phyloP scores from a whole-genome alignment of 1,284 basidiomycete genomes.

The Calocybe gambosa region DNA sequence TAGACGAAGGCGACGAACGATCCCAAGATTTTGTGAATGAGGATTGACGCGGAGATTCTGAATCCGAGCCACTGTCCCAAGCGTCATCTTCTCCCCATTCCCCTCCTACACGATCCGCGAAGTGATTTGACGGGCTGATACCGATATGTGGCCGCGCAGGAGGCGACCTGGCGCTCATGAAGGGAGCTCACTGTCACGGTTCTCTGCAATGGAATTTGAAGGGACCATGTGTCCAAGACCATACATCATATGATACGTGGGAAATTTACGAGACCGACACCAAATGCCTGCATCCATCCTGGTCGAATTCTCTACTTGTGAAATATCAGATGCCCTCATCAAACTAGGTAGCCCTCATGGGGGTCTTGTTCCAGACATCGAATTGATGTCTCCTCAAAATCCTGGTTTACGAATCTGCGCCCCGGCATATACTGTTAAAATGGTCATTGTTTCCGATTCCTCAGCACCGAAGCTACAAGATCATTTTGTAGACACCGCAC shows the following conservation, averaged over 20 bases:
- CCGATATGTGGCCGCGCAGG: slow-evolving; percentile 73
- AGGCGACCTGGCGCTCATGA: slow-evolving; percentile 62
- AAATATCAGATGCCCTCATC: slow-evolving; percentile 89
- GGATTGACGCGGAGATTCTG: slow-evolving; percentile 58
- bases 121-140: slow-evolving; percentile 50
- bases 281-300: slow-evolving; percentile 27
- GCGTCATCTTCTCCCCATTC: slow-evolving; percentile 84
- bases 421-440: slow-evolving; percentile 88
- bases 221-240: background rate
- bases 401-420: slow-evolving; percentile 47
- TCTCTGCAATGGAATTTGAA: background rate
- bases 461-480: slow-evolving; percentile 59
- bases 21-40: slow-evolving; percentile 44
- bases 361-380: slow-evolving; percentile 80
- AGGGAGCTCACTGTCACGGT: slow-evolving; percentile 12
- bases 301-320: slow-evolving; percentile 59
- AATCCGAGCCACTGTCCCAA: slow-evolving; percentile 85
- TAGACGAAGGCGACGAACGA: slow-evolving; percentile 30
- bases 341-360: slow-evolving; percentile 76
- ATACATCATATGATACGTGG: slow-evolving; percentile 12
- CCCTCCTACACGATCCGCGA: slow-evolving; percentile 37
- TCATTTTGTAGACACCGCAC: slow-evolving; percentile 85
- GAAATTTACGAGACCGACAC: slow-evolving; percentile 8
- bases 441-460: slow-evolving; percentile 64
- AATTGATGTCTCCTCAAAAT: slow-evolving; percentile 40